Base-by-base conservation (phyloP, 2,329 filamentous ascomycete genomes). In the Coleophoma cylindrospora region DNA sequence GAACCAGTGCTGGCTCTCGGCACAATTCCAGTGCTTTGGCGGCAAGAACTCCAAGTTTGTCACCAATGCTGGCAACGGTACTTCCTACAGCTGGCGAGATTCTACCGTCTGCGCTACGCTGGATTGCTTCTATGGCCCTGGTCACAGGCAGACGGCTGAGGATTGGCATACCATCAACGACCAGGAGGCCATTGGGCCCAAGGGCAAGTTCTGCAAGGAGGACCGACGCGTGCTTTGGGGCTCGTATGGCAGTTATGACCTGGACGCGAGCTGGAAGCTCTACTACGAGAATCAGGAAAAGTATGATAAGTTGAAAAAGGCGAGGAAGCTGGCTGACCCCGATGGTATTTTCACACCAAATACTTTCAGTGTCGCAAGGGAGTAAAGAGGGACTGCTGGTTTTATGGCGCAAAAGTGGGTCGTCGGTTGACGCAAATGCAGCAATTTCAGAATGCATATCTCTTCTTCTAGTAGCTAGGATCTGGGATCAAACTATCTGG, bases 11-110 rank as follows among this genome's bases (percentile, higher is more conserved):
- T 73, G 66, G 62, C 61, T 76, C 1, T 71, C 70, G 0, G 69
- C 68, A 4, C 74, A 76, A 57, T 59, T 76, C 43, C 73, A 76
- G 53, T 66, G 60, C 46, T 72, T 70, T 34, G 74, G 74, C 2
- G 74, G 74, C 6, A 63, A 66, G 44, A 59, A 72, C 47, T 75
- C 73, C 7, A 63, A 61, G 50, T 73, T 74, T 56, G 57, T 55
- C 5, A 54, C 53, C 12, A 75, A 76, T 52, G 65, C 61, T 5
- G 59, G 63, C 40, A 76, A 76, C 45, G 74, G 73, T 8, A 76
- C 73, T 0, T 64, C 72, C 1, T 75, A 70, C 55, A 74, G 70
- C 58, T 76, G 72, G 70, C 65, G 74, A 45, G 72, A 76, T 56
- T 69, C 70, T 0, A 71, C 65, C 4, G 56, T 75, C 6, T 58